Base-by-base conservation (phyloP, 1,284 basidiomycete species). In the Ganoderma leucocontextum region DNA sequence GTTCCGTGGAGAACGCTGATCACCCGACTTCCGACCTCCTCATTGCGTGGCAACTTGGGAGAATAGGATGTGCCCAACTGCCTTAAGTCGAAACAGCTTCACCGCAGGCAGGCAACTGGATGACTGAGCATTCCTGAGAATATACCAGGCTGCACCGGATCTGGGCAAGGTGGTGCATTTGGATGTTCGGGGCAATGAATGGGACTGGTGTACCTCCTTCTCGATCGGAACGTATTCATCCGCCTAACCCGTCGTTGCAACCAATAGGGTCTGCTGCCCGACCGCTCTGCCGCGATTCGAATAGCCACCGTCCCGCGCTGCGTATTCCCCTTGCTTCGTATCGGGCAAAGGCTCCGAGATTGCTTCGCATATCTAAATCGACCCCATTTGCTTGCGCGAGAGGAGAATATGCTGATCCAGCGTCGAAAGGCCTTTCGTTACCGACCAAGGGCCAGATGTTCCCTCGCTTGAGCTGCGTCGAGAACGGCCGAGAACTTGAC, bases 71-170 rank as follows among this genome's bases (percentile, higher is more conserved):
- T 15, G 55, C 66, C 52, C 66, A 66, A 68, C 15, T 42, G 41
- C 59, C 60, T 60, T 39, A 36, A 35, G 17, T n/a, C 41, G 63
- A 69, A 63, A 66, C 53, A 39, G 38, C 62, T 59, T 38, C 61
- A 47, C 41, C 9, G 61, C 65, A 63, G 67, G 65, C 39, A 52
- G 33, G 62, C 62, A 60, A 44, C 19, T 29, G 60, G 69, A 68
- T 70, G 66, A 68, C 68, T 68, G 68, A 61, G 67, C 67, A 66
- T 47, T 65, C 65, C 69, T 63, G 71, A 70, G 67, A 70, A 72
- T 72, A 67, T 66, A 67, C 69, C 69, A 29, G 29, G 29, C 29
- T 65, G 44, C 35, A 17, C 15, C 12, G 58, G 38, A 25, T 60
- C 58, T 60, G 22, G 58, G 22, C 15, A 22, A 41, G 25, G 22